Evolutionary conservation across 345 rosid genomes (phyloP).

Genomic region (Boechera divaricarpa): DNA sequence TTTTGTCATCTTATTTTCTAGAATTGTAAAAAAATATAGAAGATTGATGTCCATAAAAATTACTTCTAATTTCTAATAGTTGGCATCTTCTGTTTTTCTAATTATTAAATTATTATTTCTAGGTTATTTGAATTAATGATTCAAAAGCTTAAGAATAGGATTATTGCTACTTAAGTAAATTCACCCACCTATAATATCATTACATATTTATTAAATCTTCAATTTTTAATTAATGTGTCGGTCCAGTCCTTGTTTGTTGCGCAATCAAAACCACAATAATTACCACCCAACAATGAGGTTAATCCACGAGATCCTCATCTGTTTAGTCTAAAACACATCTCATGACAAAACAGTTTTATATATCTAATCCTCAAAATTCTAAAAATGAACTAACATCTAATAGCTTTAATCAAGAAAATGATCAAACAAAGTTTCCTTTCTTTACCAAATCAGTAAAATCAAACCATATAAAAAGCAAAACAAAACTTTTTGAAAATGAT

Average conservation of each 20-base stretch:
- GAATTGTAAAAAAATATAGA: too few species aligned
- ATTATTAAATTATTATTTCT: too few species aligned
- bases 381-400: neutral
- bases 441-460: conserved; percentile 24
- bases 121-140: too few species aligned
- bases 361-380: too few species aligned
- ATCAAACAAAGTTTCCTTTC: neutral
- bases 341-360: neutral
- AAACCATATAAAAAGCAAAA: conserved; percentile 14
- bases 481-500: conserved; percentile 36
- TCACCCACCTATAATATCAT: too few species aligned
- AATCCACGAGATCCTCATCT: neutral
- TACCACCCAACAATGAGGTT: neutral
- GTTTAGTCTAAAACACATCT: neutral
- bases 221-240: neutral
- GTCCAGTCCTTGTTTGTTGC: neutral
- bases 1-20: too few species aligned
- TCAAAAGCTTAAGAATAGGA: too few species aligned
- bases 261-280: neutral
- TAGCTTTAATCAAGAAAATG: neutral
- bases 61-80: too few species aligned
- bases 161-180: too few species aligned
- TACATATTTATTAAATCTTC: too few species aligned
- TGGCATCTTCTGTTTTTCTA: too few species aligned
- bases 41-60: too few species aligned